phyloP scores from a whole-genome alignment of 2,329 filamentous ascomycete species.

The Pseudodiploospora longispora region DNA sequence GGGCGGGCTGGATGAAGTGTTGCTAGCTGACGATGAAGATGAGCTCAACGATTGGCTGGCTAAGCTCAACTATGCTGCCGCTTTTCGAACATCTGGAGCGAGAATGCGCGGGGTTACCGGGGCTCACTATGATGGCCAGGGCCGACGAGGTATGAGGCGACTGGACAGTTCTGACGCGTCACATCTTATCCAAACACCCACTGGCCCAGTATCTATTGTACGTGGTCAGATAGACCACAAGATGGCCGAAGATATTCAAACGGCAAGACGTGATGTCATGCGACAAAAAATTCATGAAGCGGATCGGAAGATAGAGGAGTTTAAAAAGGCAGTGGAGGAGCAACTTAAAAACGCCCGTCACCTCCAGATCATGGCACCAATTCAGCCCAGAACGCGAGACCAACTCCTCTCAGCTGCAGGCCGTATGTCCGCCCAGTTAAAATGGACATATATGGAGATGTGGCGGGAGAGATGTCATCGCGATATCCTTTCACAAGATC shows the following conservation, averaged over 20 bases:
- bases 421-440: conserved; percentile 77
- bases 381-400: conserved; percentile 84
- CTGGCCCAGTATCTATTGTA: conserved; percentile 65
- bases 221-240: conserved; percentile 70
- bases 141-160: conserved; percentile 61
- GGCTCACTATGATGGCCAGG: conserved; percentile 76
- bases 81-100: conserved; percentile 86
- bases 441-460: conserved; percentile 90
- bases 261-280: conserved; percentile 76
- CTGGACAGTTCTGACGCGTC: conserved; percentile 55
- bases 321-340: conserved; percentile 71
- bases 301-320: conserved; percentile 65
- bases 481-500: conserved; percentile 76
- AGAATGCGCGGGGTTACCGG: conserved; percentile 82
- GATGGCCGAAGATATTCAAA: conserved; percentile 78
- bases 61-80: conserved; percentile 91
- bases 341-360: conserved; percentile 86
- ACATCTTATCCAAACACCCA: conserved; percentile 58
- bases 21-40: conserved; percentile 80
- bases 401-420: conserved; percentile 78
- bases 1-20: conserved; percentile 78
- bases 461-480: conserved; percentile 87
- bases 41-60: conserved; percentile 97
- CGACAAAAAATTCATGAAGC: conserved; percentile 73
- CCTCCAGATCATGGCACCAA: conserved; percentile 78